Base-by-base conservation (phyloP, 2,329 filamentous ascomycete species). In the Ceratocystis variospora region DNA sequence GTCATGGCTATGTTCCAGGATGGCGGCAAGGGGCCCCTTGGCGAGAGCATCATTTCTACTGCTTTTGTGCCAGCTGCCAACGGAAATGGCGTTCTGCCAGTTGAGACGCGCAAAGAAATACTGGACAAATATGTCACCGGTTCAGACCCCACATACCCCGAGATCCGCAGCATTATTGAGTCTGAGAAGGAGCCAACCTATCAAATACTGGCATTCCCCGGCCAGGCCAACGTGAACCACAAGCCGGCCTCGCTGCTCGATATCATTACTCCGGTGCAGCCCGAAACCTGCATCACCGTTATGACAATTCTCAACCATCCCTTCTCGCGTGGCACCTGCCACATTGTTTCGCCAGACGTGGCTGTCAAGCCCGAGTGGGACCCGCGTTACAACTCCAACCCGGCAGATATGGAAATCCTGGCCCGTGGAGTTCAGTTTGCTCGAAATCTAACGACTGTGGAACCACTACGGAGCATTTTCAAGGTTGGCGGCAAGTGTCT, bases 251-350 rank as follows among this genome's bases (percentile, higher is more conserved):
- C 71, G 62, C 67, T 65, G 67, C 71, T 72, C 7, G 71, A 72
- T 25, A 72, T 71, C 68, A 71, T 73, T 68, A 71, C 70, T 7
- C 72, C 73, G 33, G 70, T 69, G 3, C 70, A 71, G 1, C 75
- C 76, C 2, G 74, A 64, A 17, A 67, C 50, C 70, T 83, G 81
- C 71, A 77, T 84, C 63, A 80, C 82, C 19, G 75, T 81, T 68
- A 80, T 80, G 69, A 78, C 79, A 0, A 81, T 83, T 68, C 81
- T 84, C 22, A 80, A 81, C 50, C 85, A 86, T 67, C 84, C 84
- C 0, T 81, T 83, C 71, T 84, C 81, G 1, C 79, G 83, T 0
- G 85, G 85, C 4, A 76, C 77, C 48, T 79, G 84, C 66, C 85
- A 87, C 74, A 82, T 87, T 68, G 74, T 74, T 10, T 76, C 76